Percentiles rank a stretch among this genome's conserved stretches.
Evolutionary conservation across 441 rosid genomes (phyloP).

Genomic region (Biscutella laevigata): DNA sequence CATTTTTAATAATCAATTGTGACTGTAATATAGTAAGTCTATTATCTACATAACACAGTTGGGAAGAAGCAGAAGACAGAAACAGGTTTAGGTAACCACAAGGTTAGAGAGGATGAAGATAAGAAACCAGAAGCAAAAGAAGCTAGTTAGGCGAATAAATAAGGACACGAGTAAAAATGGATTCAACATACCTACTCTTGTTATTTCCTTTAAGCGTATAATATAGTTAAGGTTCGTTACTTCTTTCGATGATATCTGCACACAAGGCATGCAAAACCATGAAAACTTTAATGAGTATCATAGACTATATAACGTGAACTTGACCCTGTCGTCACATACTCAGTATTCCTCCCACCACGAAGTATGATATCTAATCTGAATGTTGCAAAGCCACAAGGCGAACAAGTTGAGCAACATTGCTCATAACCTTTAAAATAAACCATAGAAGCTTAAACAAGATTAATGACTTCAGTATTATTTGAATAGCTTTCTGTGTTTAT

Average conservation of each 20-base stretch:
- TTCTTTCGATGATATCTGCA: constrained; percentile 30
- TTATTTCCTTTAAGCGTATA: constrained; percentile 18
- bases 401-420: constrained; percentile 9
- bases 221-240: constrained; percentile 18
- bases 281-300: not conserved
- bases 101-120: not conserved
- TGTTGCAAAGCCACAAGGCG: constrained; percentile 15
- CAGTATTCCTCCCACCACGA: constrained; percentile 14
- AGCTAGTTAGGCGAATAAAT: constrained; percentile 5
- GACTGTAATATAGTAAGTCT: not conserved
- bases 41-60: constrained; percentile 6
- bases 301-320: constrained; percentile 14
- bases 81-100: not conserved
- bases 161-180: constrained; percentile 4
- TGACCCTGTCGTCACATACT: constrained; percentile 4
- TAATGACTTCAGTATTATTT: constrained; percentile 14
- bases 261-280: constrained; percentile 23
- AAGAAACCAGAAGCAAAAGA: constrained; percentile 14
- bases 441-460: constrained; percentile 5
- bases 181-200: constrained; percentile 18
- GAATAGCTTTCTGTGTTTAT: not conserved
- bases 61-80: not conserved
- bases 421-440: constrained; percentile 11
- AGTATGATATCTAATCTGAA: constrained; percentile 9
- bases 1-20: not conserved